Conservation (phyloP, 441 rosid species). For the Rhodomyrtus psidioides region DNA sequence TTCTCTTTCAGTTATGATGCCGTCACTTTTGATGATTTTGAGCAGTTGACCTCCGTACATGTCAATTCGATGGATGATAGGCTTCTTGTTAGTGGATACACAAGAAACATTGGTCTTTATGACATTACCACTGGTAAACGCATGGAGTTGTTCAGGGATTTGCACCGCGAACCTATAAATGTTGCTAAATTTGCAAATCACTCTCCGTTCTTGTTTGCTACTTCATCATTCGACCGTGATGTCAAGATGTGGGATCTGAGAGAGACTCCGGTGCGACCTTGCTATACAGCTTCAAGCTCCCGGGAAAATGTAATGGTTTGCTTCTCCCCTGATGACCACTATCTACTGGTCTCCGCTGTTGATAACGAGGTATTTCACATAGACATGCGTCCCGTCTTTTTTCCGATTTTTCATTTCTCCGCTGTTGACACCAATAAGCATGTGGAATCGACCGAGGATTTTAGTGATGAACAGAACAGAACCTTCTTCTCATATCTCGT, state of each 20-base stretch:
- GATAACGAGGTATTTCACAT: conserved; percentile 33
- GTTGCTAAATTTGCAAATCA: conserved; percentile 39
- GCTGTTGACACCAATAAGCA: not conserved
- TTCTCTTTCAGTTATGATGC: conserved; percentile 1
- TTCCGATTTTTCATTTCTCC: not conserved
- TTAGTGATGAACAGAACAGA: not conserved
- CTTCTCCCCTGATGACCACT: conserved; percentile 41
- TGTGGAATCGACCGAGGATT: not conserved
- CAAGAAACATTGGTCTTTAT: conserved; percentile 31
- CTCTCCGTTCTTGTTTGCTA: conserved; percentile 34
- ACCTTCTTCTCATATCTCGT: not conserved
- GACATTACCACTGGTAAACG: conserved; percentile 27
- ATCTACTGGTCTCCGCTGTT: conserved; percentile 36
- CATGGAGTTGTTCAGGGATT: conserved; percentile 21
- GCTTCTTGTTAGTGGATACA: conserved; percentile 36
- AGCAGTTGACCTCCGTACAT: conserved; percentile 37
- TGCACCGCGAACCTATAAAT: conserved; percentile 42
- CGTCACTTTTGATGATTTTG: conserved; percentile 26
- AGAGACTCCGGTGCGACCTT: conserved; percentile 24
- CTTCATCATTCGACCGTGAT: conserved; percentile 34
- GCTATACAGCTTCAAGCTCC: conserved; percentile 34
- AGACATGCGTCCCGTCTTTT: not conserved
- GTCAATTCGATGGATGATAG: conserved; percentile 36
- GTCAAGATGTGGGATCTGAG: conserved; percentile 53
- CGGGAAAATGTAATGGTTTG: conserved; percentile 48